Base-by-base conservation (phyloP, 1,139 yeast species). In the Wickerhamiella infanticola region DNA sequence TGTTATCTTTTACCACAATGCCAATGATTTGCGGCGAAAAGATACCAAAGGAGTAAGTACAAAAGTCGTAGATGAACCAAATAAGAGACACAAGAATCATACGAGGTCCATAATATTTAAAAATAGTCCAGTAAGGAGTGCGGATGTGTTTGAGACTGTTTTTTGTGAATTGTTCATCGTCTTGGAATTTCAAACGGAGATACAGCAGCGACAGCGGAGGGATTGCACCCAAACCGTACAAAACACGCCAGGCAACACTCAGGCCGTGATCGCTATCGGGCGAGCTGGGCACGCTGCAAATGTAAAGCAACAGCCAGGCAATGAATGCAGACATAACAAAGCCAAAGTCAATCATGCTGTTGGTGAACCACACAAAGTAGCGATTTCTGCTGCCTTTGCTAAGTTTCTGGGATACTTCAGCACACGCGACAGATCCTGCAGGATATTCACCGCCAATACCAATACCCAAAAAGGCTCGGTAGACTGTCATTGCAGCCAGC, bases 21-120 rank as follows among this genome's bases (percentile, higher is more conserved):
- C 66, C 62, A 35, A 70, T 67, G 53, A 86, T 39, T 51, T 72
- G 70, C 24, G 86, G 67, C 9, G 94, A 81, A 64, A 80, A 86
- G 56, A 83, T 75, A 55, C 94, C 90, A 61, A 85, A 86, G 0
- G 95, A 82, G 63, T 86, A 88, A 9, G 79, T 75, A 29, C 88
- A 77, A 64, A 88, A 85, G 65, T 88, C 94, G 61, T 88, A 88
- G 57, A 85, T 69, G 68, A 84, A 86, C 97, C 97, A 88, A 55
- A 88, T 75, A 48, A 81, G 58, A 3, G 93, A 70, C 38, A 85
- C 81, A 46, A 84, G 67, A 5, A 69, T 45, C 49, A 86, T 68
- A 61, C 96, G 77, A 57, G 81, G 80, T 83, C 94, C 81, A 65
- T 88, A 88, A 61, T 79, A 83, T 64, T 82, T 85, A 57, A 84